Conservation (phyloP, 2,329 filamentous ascomycete genomes). For the Macrophomina pseudophaseolina region DNA sequence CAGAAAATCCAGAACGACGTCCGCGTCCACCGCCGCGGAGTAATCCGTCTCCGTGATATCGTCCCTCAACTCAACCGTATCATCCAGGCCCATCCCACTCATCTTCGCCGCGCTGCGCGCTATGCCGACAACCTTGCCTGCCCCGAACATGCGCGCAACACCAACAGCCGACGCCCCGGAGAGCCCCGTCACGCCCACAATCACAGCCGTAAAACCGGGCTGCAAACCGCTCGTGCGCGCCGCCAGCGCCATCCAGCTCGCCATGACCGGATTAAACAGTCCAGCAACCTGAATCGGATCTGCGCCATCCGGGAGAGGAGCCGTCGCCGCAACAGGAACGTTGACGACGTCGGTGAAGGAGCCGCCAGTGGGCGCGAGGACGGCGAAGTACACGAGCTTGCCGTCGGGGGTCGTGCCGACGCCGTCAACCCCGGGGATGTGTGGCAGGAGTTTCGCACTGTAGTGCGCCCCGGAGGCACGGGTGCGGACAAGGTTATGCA, state of each 20-base stretch:
- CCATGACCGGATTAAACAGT: conserved; percentile 61
- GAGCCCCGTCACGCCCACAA: conserved; percentile 61
- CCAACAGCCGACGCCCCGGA: conserved; percentile 58
- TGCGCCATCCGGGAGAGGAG: conserved; percentile 48
- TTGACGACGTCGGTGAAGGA: conserved; percentile 57
- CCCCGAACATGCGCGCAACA: conserved; percentile 56
- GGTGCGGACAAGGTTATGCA: conserved; percentile 60
- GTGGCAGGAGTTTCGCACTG: conserved; percentile 55
- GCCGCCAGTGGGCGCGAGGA: conserved; percentile 45
- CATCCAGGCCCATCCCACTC: conserved; percentile 52
- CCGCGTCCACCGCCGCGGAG: conserved; percentile 51
- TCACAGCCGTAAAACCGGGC: conserved; percentile 54
- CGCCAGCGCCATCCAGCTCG: conserved; percentile 63
- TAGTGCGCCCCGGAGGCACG: conserved; percentile 63
- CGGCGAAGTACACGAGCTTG: conserved; percentile 57
- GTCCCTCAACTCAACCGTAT: conserved; percentile 49
- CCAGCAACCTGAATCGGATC: conserved; percentile 59
- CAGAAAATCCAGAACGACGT: conserved; percentile 64
- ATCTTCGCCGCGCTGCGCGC: conserved; percentile 55
- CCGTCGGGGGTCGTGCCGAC: conserved; percentile 55
- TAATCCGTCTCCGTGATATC: conserved; percentile 54
- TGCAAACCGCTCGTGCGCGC: conserved; percentile 50
- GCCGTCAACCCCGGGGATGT: conserved; percentile 60
- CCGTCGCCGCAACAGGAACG: conserved; percentile 46
- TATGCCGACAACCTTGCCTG: conserved; percentile 57